These are phyloP conservation scores for Stagonosporopsis rhizophila DNA, from an alignment of 2,329 filamentous ascomycete genomes.

Conservation along the genomic window DNA sequence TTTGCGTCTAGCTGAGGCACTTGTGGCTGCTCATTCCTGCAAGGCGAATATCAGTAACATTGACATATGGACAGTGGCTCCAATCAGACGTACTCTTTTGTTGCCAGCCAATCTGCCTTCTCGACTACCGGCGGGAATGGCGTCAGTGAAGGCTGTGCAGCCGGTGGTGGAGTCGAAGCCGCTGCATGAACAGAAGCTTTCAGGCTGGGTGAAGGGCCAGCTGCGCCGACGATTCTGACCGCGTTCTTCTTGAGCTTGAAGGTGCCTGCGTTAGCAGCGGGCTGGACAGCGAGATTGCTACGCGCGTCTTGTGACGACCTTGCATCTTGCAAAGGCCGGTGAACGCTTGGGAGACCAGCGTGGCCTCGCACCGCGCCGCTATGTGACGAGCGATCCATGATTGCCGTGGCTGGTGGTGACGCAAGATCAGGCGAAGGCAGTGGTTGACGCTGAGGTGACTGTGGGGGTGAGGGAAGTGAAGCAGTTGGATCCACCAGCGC, in stretches of 20 bases:
- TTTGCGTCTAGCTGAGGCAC: not conserved
- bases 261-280: conserved; percentile 19
- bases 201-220: conserved; percentile 8
- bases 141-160: not conserved
- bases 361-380: conserved; percentile 10
- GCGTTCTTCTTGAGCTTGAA: conserved; percentile 41
- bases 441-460: conserved; percentile 11
- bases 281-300: conserved; percentile 34
- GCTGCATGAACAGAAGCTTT: not conserved
- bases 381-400: conserved; percentile 25
- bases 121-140: not conserved
- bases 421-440: not conserved
- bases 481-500: not conserved
- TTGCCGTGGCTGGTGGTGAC: not conserved
- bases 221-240: conserved; percentile 36
- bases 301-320: conserved; percentile 5
- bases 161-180: not conserved
- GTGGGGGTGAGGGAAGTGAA: conserved; percentile 14
- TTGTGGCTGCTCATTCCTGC: conserved; percentile 1
- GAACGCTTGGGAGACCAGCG: not conserved
- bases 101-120: conserved; percentile 9
- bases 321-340: not conserved
- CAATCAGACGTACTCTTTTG: conserved; percentile 25
- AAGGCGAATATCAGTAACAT: conserved; percentile 8
- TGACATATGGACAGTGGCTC: not conserved